Evolutionary conservation across 176 grass and related monocot species (phyloP).

Genomic region (Oryza longistaminata): DNA sequence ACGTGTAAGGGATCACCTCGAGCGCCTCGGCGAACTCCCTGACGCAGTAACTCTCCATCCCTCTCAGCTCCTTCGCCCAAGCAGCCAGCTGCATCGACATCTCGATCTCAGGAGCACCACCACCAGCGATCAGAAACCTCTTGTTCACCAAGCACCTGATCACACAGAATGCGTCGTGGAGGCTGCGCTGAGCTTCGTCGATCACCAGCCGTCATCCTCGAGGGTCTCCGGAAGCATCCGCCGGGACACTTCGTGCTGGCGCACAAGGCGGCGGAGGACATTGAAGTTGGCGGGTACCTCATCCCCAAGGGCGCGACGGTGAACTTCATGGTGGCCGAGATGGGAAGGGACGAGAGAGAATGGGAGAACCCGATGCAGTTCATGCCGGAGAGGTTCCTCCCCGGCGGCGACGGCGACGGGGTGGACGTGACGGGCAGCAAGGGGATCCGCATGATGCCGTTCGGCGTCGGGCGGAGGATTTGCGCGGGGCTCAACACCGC

Average conservation of each 20-base stretch:
- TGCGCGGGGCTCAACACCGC: conserved; percentile 37
- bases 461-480: conserved; percentile 50
- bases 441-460: conserved; percentile 64
- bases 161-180: conserved; percentile 92
- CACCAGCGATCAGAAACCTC: conserved; percentile 83
- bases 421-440: conserved; percentile 64
- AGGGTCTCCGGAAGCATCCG: conserved; percentile 61
- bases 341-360: conserved; percentile 42
- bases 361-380: conserved; percentile 57
- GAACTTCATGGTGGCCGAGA: conserved; percentile 66
- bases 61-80: conserved; percentile 81
- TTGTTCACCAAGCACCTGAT: conserved; percentile 91
- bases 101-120: conserved; percentile 86
- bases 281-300: conserved; percentile 37
- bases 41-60: conserved; percentile 93
- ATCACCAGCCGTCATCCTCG: conserved; percentile 75
- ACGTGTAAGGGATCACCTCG: conserved; percentile 84
- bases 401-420: conserved; percentile 45
- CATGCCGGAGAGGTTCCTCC: conserved; percentile 59
- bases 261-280: conserved; percentile 58
- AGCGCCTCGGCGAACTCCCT: conserved; percentile 83
- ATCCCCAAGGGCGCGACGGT: conserved; percentile 57
- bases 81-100: conserved; percentile 79
- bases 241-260: conserved; percentile 54
- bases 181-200: conserved; percentile 89